Evolutionary conservation across 1,284 basidiomycete species (phyloP), one percentile per base, ranked within the genome.

Genomic region (Marasmius oreades): DNA sequence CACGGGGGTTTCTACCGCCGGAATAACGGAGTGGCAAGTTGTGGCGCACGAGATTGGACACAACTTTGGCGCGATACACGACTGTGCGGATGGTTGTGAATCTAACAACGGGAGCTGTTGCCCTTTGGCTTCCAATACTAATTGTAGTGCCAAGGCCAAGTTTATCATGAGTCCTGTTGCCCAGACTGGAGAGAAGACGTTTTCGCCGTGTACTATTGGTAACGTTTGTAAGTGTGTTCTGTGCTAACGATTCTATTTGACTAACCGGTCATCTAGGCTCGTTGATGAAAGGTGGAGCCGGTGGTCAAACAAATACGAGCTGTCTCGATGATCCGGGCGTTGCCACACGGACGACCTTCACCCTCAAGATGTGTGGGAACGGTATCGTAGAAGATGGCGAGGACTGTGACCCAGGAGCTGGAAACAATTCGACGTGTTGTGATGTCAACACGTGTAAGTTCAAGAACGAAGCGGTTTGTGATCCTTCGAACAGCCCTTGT

Each of bases 11-110:
- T 92, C 91, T 7, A 92, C 91, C 5, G 78, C 85, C 20, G 84
- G 84, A 11, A 73, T 78, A 18, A 79, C 91, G 62, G 90, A 90
- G 66, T 88, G 86, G 87, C 88, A 92, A 71, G 84, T 91, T 64
- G 79, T 95, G 36, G 82, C 92, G n/a, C 94, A 96, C 71, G 94
- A 96, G 71, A 92, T 92, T 59, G 92, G 90, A 2, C 90, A 93
- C 69, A 94, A 93, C 67, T 94, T 95, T 73, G 92, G 92, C 55
- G 92, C 92, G 16, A 93, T 95, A 64, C 47, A 50, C 18, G 47
- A 50, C 33, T 93, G 91, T 68, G 72, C 82, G 16, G 69, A 75
- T 51, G 86, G 85, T 1, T 95, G 92, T 67, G 79, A 78, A 37
- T 64, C 73, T 26, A 72, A n/a, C n/a, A 20, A 20, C 39, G 39